Percentiles rank a stretch among this genome's conserved stretches.
Evolutionary conservation across 1,139 yeast species (phyloP).

Genomic region (Candida albicans): DNA sequence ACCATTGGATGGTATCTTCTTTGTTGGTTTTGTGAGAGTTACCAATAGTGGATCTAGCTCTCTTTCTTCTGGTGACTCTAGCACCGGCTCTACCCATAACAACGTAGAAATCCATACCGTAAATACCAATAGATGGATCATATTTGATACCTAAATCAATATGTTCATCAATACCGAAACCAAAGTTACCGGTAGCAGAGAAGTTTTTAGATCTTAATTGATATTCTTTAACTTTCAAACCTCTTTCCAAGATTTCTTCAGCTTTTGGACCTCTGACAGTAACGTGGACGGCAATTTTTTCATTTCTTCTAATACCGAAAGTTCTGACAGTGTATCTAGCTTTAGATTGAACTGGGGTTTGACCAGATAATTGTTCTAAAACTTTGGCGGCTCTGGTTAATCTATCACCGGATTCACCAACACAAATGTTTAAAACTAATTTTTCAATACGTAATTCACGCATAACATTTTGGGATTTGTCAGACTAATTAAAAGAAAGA

Average conservation of each 20-base stretch:
- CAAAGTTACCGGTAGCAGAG: slow-evolving; percentile 99
- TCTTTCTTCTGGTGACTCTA: slow-evolving; percentile 99
- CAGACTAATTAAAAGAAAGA: slow-evolving; percentile 19
- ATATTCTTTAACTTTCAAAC: slow-evolving; percentile 99
- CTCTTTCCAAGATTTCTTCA: slow-evolving; percentile 99
- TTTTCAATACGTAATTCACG: slow-evolving; percentile 99
- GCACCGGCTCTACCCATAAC: slow-evolving; percentile 99
- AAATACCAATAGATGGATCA: slow-evolving; percentile 99
- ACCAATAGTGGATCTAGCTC: slow-evolving; percentile 88
- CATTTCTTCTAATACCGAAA: slow-evolving; percentile 99
- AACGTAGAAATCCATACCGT: slow-evolving; percentile 99
- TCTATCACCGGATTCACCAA: slow-evolving; percentile 99
- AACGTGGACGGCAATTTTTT: slow-evolving; percentile 98
- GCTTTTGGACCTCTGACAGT: slow-evolving; percentile 99
- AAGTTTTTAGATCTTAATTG: slow-evolving; percentile 93
- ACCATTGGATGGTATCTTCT: slow-evolving; percentile 97
- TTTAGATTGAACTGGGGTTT: slow-evolving; percentile 99
- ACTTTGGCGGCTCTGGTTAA: slow-evolving; percentile 99
- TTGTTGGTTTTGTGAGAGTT: slow-evolving; percentile 88
- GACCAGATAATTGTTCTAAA: slow-evolving; percentile 99
- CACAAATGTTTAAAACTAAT: slow-evolving; percentile 99
- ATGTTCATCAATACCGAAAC: slow-evolving; percentile 99
- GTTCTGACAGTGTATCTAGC: slow-evolving; percentile 99
- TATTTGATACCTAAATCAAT: slow-evolving; percentile 99
- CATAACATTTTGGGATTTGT: slow-evolving; percentile 65